Conservation (phyloP, 208 protist genomes). For the Trypanosoma scelopori region DNA sequence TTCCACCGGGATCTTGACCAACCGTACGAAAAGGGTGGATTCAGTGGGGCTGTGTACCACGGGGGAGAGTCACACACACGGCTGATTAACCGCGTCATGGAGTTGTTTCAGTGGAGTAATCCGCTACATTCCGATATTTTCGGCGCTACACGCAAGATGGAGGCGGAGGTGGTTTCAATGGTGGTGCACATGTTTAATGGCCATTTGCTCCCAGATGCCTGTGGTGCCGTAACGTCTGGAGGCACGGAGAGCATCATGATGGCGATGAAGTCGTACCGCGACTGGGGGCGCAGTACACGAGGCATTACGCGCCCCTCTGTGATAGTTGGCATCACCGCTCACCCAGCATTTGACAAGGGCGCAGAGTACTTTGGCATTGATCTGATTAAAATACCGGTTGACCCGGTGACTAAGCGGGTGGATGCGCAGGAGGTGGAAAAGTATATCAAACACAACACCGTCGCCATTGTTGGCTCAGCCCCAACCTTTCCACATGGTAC, state of each 20-base stretch:
- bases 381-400: conserved; percentile 92
- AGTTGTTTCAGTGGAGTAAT: conserved; percentile 94
- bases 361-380: conserved; percentile 96
- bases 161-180: conserved; percentile 97
- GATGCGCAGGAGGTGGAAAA: conserved; percentile 82
- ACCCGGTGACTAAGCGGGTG: conserved; percentile 68
- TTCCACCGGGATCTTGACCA: conserved; percentile 72
- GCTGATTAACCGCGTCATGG: conserved; percentile 89
- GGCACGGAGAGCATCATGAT: conserved; percentile 98
- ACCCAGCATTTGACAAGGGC: conserved; percentile 98
- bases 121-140: conserved; percentile 97
- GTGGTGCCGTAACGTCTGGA: conserved; percentile 96
- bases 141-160: conserved; percentile 97
- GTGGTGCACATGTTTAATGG: conserved; percentile 94
- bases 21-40: conserved; percentile 64
- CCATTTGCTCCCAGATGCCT: conserved; percentile 75
- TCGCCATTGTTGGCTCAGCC: conserved; percentile 94
- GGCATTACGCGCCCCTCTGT: conserved; percentile 93
- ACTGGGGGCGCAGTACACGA: conserved; percentile 74
- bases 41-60: conserved; percentile 94
- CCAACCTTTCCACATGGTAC: conserved; percentile 96
- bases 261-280: conserved; percentile 96
- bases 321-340: conserved; percentile 90
- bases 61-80: conserved; percentile 78
- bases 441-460: conserved; percentile 95